phyloP scores from a whole-genome alignment of 169 alveolate species.

The Cryptosporidium ryanae region DNA sequence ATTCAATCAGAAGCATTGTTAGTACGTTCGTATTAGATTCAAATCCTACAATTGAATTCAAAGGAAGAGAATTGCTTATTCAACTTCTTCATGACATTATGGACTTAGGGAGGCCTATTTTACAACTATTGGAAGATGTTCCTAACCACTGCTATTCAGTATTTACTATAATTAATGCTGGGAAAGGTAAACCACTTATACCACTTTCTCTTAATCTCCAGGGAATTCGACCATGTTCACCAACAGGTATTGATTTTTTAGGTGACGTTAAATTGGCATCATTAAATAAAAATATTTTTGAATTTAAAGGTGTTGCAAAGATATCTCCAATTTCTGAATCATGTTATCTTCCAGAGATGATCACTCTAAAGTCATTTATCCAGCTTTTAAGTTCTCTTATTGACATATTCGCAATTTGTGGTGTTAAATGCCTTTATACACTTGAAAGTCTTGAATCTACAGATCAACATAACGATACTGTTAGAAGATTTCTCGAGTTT shows the following conservation, averaged over 20 bases:
- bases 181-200: conserved; percentile 14
- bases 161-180: conserved; percentile 18
- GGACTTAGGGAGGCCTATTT: conserved; percentile 73
- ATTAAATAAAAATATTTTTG: conserved; percentile 14
- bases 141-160: conserved; percentile 66
- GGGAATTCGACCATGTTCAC: conserved; percentile 29
- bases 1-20: conserved; percentile 46
- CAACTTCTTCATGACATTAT: conserved; percentile 64
- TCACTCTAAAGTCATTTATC: conserved; percentile 43
- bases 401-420: conserved; percentile 54
- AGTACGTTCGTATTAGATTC: conserved; percentile 48
- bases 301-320: conserved; percentile 44
- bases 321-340: conserved; percentile 40
- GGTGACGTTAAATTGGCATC: conserved; percentile 26
- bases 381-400: conserved; percentile 42
- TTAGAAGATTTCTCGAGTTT: conserved; percentile 65
- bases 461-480: conserved; percentile 63
- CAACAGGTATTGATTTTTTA: conserved; percentile 6
- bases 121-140: conserved; percentile 66
- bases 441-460: conserved; percentile 54
- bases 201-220: conserved; percentile 58
- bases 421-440: conserved; percentile 52
- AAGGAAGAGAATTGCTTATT: conserved; percentile 57
- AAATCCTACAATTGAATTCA: conserved; percentile 23
- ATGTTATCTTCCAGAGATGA: conserved; percentile 64